Percentiles rank a stretch among this genome's conserved stretches.
phyloP scores from a whole-genome alignment of 225 moss, liverwort and hornwort species.

The Marchantia polymorpha region DNA sequence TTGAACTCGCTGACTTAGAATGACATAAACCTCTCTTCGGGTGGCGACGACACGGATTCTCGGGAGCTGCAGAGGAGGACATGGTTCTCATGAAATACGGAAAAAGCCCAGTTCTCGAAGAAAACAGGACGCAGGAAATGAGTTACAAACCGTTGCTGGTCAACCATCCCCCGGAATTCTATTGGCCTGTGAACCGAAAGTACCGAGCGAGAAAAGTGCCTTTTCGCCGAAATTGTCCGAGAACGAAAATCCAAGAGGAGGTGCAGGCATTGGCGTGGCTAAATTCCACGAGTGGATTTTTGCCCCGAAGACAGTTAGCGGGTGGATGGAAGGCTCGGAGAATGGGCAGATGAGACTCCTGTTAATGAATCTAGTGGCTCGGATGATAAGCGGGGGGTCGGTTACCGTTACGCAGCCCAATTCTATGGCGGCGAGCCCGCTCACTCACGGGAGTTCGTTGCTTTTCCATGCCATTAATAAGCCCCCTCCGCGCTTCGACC shows the following conservation, averaged over 20 bases:
- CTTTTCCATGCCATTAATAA: not conserved
- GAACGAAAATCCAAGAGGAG: not conserved
- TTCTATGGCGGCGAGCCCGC: not conserved
- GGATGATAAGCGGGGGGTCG: not conserved
- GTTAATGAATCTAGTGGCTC: not conserved
- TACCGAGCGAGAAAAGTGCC: not conserved
- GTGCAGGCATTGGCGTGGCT: not conserved
- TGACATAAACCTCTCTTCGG: no score
- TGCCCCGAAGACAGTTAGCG: not conserved
- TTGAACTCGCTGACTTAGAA: no score
- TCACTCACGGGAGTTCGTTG: not conserved
- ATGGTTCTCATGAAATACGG: no score
- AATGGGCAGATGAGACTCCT: not conserved
- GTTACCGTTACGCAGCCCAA: constrained; percentile 9
- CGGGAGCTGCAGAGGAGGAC: no score
- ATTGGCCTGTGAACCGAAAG: not conserved
- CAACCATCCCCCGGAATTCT: no score
- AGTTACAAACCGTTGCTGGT: no score
- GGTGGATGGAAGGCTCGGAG: not conserved
- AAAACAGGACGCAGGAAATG: no score
- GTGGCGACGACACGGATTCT: no score
- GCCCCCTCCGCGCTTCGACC: not conserved
- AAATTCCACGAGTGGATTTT: not conserved
- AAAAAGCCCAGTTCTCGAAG: no score
- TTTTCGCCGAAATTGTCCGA: not conserved